Base-by-base conservation (phyloP, 176 grass and related monocot genomes). In the Ensete glaucum region DNA sequence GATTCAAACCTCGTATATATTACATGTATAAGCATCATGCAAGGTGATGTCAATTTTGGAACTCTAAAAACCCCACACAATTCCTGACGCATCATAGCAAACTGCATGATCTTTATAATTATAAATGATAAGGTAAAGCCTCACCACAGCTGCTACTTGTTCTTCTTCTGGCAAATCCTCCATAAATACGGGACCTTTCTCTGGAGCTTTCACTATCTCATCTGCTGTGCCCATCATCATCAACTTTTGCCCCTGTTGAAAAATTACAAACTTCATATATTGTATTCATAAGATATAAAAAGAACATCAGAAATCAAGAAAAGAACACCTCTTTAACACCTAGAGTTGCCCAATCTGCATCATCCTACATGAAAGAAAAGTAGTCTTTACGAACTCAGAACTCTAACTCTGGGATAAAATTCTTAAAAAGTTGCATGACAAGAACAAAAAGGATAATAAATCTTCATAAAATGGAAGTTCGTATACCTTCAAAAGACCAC, bases 141-240 rank as follows among this genome's bases (percentile, higher is more conserved):
- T 48, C 80, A 99, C 96, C 84, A 95, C 22, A 71, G 83, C 69
- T 48, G 82, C 77, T 49, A 81, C 91, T 99, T 99, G 96, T 79
- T 95, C 91, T 79, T 95, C 96, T 88, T 99, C 96, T 73, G 96
- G 96, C 77, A 99, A 84, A 83, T 99, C 96, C 78, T 99, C 96
- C 53, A 99, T 83, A 74, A 99, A 99, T 54, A 95, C 83, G 54
- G 90, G 86, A 68, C 85, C 88, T 85, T 99, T 99, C 58, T 99
- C 91, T 60, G 91, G 96, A 79, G 91, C 96, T 89, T 89, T 99
- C 81, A 99, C 88, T 75, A 99, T 99, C 83, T 99, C 96, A 83
- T 99, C 96, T 73, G 91, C 91, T 51, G 96, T 99, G 51, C 96
- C 96, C 86, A 99, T 99, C 96, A 99, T 95, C 96, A 99, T 99